Conservation (phyloP, 495 filamentous ascomycete species). For the Cercophora scortea region DNA sequence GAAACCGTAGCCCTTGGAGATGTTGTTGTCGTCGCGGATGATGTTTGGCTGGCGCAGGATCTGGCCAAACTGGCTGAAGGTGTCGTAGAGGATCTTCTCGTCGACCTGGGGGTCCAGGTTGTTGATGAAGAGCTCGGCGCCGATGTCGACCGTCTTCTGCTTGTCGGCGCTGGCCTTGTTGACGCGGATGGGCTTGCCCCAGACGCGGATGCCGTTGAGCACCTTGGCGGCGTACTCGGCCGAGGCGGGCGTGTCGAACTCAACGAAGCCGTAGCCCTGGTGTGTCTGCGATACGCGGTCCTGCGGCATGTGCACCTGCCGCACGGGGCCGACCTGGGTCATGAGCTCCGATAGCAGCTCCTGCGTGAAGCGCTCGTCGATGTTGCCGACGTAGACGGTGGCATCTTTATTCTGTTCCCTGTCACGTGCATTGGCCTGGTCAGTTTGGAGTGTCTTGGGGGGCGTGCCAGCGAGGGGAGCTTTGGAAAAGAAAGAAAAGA, state of each 20-base stretch:
- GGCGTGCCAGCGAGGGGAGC: no score
- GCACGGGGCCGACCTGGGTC: conserved; percentile 91
- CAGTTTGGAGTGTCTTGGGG: no score
- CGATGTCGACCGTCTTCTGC: conserved; percentile 91
- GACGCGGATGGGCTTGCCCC: conserved; percentile 90
- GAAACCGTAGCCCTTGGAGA: conserved; percentile 95
- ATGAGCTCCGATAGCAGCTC: conserved; percentile 94
- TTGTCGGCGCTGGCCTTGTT: conserved; percentile 92
- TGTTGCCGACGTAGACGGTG: conserved; percentile 95
- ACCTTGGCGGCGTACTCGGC: conserved; percentile 95
- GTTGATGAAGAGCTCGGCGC: conserved; percentile 94
- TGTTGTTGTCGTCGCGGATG: conserved; percentile 81
- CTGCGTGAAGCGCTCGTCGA: conserved; percentile 91
- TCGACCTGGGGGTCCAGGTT: conserved; percentile 93
- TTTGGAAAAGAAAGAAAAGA: no score
- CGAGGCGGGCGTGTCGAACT: conserved; percentile 92
- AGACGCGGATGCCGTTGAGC: conserved; percentile 91
- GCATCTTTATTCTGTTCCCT: conserved; percentile 99
- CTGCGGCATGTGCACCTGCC: conserved; percentile 96
- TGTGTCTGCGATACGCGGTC: conserved; percentile 94
- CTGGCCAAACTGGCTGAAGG: conserved; percentile 88
- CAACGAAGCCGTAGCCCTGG: conserved; percentile 98
- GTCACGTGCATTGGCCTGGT: neutral
- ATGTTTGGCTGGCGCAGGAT: conserved; percentile 84
- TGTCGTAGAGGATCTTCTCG: conserved; percentile 95